Percentiles rank a stretch among this genome's conserved stretches.
Conservation (phyloP, 73 alveolate genomes). For the Halteria grandinella region DNA sequence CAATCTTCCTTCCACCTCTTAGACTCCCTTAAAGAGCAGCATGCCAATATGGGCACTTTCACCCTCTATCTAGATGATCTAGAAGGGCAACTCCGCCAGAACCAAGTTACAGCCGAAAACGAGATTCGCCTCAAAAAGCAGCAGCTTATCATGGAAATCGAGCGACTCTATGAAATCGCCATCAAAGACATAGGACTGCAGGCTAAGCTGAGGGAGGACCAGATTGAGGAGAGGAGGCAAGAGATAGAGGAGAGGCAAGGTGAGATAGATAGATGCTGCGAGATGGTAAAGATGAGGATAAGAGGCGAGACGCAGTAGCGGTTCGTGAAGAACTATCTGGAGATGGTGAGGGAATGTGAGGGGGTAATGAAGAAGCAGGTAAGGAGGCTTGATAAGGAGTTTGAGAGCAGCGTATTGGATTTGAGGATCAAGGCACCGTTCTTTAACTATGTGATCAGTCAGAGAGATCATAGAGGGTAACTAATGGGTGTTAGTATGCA, state of each 20-base stretch:
- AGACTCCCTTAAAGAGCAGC: conserved; percentile 6
- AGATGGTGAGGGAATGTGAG: conserved; percentile 43
- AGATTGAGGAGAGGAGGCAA: conserved; percentile 34
- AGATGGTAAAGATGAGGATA: conserved; percentile 36
- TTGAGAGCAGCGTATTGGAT: conserved; percentile 15
- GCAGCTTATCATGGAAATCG: conserved; percentile 29
- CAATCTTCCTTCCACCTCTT: conserved; percentile 9
- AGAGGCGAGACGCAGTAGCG: conserved; percentile 1
- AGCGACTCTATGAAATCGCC: conserved; percentile 34
- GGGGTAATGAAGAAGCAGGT: not conserved
- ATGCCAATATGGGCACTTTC: not conserved
- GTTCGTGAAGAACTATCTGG: conserved; percentile 33
- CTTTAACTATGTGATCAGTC: conserved; percentile 30
- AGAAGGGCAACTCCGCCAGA: conserved; percentile 16
- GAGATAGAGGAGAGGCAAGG: not conserved
- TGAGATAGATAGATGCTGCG: conserved; percentile 14
- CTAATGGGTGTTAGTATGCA: conserved; percentile 25
- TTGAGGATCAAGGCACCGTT: conserved; percentile 42
- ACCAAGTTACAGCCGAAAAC: conserved; percentile 20
- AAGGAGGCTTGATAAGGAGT: not conserved
- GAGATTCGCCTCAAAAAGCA: conserved; percentile 29
- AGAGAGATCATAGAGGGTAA: conserved; percentile 46
- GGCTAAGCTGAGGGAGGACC: conserved; percentile 15
- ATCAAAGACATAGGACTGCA: conserved; percentile 28
- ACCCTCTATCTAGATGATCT: not conserved